Evolutionary conservation across 2,329 filamentous ascomycete species (phyloP), one percentile per base, ranked within the genome.

Genomic region (Colletotrichum sp.): DNA sequence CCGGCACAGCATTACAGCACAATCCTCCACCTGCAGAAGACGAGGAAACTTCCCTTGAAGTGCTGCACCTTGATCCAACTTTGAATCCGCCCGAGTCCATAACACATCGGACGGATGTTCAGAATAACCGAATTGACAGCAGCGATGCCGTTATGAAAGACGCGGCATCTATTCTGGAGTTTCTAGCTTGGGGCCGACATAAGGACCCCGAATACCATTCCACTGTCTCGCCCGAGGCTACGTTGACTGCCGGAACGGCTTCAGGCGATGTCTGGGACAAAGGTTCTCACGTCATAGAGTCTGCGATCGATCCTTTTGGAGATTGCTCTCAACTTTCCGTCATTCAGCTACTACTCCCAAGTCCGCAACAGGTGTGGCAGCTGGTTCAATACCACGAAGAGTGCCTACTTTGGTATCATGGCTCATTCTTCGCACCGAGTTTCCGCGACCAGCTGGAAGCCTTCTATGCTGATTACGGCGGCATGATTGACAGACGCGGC

Each of bases 111-210:
- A 13, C 18, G 13, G 24, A 36, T 1, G 16, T 36, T n/a, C 32
- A 21, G 28, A 30, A 52, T 18, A 26, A 62, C 1, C 67, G 67
- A 52, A 4, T 18, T 16, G 60, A 67, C 62, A 67, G 26, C 28
- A 44, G 15, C 39, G 82, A 83, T 70, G 79, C 83, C 3, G 81
- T 80, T 67, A 81, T 79, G 71, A 83, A 81, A 76, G 86, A 87
- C 78, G 86, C 86, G 2, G 87, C 86, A 3, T 87, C 87, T 4
- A 86, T 88, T 5, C 82, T 89, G 0, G 87, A 89, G 71, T 89
- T 88, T 62, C 81, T 88, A 3, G 86, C 87, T 2, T 89, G 88
- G 87, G 87, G 87, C 10, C 83, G 87, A 18, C 82, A 84, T 44
- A 89, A 89, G 77, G 84, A 88, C 30, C 86, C 44, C 10, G 44